Conservation (phyloP, 768 basidiomycete genomes). For the Trametes maxima region DNA sequence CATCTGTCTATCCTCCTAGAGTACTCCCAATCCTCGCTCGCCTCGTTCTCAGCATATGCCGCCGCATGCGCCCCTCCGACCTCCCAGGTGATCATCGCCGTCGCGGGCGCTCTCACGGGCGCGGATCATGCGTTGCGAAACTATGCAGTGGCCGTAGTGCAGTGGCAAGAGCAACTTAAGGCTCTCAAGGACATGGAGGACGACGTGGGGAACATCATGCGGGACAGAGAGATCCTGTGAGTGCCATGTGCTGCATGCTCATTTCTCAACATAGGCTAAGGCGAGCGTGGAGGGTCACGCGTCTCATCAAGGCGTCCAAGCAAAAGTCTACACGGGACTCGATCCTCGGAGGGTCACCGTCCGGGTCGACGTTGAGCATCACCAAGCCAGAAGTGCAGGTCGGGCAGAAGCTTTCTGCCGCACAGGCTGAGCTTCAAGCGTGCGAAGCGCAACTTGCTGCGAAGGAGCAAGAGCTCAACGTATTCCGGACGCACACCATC, state of each 20-base stretch:
- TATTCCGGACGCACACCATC: conserved; percentile 54
- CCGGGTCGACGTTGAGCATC: conserved; percentile 49
- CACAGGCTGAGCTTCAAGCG: conserved; percentile 79
- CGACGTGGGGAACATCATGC: conserved; percentile 66
- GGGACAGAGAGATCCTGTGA: conserved; percentile 83
- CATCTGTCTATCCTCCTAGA: conserved; percentile 60
- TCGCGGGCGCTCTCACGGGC: conserved; percentile 58
- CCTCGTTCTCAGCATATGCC: conserved; percentile 74
- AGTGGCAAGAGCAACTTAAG: conserved; percentile 64
- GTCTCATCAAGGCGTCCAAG: conserved; percentile 79
- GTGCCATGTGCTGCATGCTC: conserved; percentile 32
- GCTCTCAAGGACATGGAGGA: conserved; percentile 69
- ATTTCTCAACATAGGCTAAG: neutral
- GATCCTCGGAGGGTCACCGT: conserved; percentile 37
- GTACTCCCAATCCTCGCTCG: conserved; percentile 59
- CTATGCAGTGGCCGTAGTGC: conserved; percentile 62
- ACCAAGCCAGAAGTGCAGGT: conserved; percentile 30
- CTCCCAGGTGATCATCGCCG: conserved; percentile 51
- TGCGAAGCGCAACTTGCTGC: conserved; percentile 74
- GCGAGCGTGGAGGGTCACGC: conserved; percentile 56
- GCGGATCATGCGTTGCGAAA: conserved; percentile 70
- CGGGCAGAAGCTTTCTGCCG: conserved; percentile 55
- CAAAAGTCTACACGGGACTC: conserved; percentile 44
- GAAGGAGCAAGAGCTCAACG: conserved; percentile 68
- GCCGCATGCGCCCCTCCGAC: conserved; percentile 60